phyloP scores from a whole-genome alignment of 495 filamentous ascomycete species.

The Usnea hakonensis region DNA sequence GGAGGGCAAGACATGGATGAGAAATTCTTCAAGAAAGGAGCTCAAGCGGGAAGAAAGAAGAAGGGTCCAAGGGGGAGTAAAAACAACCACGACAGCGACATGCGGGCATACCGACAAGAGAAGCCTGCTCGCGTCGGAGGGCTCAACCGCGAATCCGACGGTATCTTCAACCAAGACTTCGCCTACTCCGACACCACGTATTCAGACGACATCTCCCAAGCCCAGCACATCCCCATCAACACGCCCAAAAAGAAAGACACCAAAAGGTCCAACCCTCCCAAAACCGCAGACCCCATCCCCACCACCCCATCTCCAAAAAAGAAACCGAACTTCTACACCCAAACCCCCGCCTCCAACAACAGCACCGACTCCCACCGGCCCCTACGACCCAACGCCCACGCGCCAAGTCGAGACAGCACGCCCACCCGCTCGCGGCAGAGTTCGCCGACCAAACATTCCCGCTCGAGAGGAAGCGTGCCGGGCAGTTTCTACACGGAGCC shows the following conservation, averaged over 20 bases:
- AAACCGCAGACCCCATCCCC: not conserved
- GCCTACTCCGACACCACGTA: slow-evolving; percentile 36
- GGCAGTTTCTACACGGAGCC: slow-evolving; percentile 51
- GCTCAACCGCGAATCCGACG: slow-evolving; percentile 70
- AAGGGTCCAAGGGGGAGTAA: slow-evolving; percentile 35
- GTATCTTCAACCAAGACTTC: slow-evolving; percentile 58
- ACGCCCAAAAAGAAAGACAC: slow-evolving; percentile 6
- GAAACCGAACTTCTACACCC: slow-evolving; percentile 40
- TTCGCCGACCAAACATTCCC: slow-evolving; percentile 26
- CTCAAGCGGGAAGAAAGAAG: slow-evolving; percentile 37
- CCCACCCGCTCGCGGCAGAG: slow-evolving; percentile 28
- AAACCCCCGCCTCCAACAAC: slow-evolving; percentile 42
- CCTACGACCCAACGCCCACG: slow-evolving; percentile 37
- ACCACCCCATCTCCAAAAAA: slow-evolving; percentile 31
- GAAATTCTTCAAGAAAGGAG: slow-evolving; percentile 29
- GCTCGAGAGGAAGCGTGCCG: slow-evolving; percentile 29
- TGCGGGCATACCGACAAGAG: slow-evolving; percentile 75
- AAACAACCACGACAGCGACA: slow-evolving; percentile 55
- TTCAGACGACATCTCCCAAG: slow-evolving; percentile 29
- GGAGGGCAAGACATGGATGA: slow-evolving; percentile 52
- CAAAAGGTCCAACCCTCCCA: not conserved
- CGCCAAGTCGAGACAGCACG: slow-evolving; percentile 28
- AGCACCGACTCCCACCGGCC: slow-evolving; percentile 49
- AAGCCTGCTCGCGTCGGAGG: slow-evolving; percentile 78
- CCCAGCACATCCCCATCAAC: slow-evolving; percentile 23